A percentile compares a stretch with the other conserved stretches of the same genome.
Conservation (phyloP, 495 filamentous ascomycete species). For the Ramalina peruviana region DNA sequence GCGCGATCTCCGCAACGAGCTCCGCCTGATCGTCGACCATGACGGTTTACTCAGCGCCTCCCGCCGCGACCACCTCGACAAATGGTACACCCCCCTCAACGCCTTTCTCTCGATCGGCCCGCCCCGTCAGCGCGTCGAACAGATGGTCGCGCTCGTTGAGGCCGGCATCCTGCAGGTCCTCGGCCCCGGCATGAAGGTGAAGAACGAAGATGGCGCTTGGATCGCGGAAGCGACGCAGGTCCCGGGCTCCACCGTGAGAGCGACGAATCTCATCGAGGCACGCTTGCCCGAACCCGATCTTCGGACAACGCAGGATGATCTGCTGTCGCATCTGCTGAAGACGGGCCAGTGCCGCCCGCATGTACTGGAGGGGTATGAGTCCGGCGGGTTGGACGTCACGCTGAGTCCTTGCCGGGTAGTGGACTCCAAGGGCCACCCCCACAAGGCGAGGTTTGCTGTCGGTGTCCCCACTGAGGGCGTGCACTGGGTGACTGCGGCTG, state of each 20-base stretch:
- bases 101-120: conserved; percentile 9
- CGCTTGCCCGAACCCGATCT: conserved; percentile 13
- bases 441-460: conserved; percentile 4
- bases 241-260: not conserved
- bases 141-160: conserved; percentile 11
- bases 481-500: conserved; percentile 8
- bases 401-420: not conserved
- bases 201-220: conserved; percentile 9
- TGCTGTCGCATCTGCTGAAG: conserved; percentile 8
- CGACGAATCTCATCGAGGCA: conserved; percentile 13
- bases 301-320: conserved; percentile 7
- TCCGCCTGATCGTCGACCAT: conserved; percentile 8
- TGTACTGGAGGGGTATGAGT: not conserved
- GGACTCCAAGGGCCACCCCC: not conserved
- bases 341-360: conserved; percentile 12
- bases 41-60: conserved; percentile 4
- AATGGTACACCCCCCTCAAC: conserved; percentile 8
- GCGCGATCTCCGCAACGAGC: conserved; percentile 15
- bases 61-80: conserved; percentile 5
- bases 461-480: conserved; percentile 9
- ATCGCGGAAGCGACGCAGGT: conserved; percentile 7
- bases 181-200: conserved; percentile 8
- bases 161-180: conserved; percentile 11
- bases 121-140: conserved; percentile 9
- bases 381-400: not conserved